Evolutionary conservation across 1,284 basidiomycete genomes (phyloP).

Genomic region (Microbotryomycetes sp.): DNA sequence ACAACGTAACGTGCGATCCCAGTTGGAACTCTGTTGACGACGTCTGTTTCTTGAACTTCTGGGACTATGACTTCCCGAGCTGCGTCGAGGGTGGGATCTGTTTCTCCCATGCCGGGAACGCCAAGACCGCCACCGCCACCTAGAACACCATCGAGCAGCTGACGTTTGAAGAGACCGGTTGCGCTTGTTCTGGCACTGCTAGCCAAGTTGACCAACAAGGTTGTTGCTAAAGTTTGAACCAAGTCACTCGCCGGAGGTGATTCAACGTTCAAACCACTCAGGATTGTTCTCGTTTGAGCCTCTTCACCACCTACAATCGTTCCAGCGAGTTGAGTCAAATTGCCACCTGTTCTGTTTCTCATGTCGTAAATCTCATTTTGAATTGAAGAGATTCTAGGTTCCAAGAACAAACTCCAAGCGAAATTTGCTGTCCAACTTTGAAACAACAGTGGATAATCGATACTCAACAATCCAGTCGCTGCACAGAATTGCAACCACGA

Average conservation of each 20-base stretch:
- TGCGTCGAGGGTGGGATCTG: constrained; percentile 3
- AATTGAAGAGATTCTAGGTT: constrained; percentile 54
- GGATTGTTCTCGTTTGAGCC: constrained; percentile 11
- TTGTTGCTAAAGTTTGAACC: not conserved
- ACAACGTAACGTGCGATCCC: constrained; percentile 14
- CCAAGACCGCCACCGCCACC: too few relatives aligned
- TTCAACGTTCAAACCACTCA: constrained; percentile 18
- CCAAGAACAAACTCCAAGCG: constrained; percentile 77
- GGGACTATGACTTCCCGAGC: constrained; percentile 20
- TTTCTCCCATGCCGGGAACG: not conserved
- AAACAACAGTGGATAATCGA: constrained; percentile 82
- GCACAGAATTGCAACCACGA: constrained; percentile 76
- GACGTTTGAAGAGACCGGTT: not conserved
- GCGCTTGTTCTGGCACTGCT: constrained; percentile 1
- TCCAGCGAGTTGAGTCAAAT: constrained; percentile 55
- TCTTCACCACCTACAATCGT: constrained; percentile 42
- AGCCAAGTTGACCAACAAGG: not conserved
- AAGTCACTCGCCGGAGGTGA: constrained; percentile 1
- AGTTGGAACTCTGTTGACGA: constrained; percentile 13
- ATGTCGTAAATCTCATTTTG: constrained; percentile 74
- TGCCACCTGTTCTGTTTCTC: constrained; percentile 72
- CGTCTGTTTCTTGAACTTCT: constrained; percentile 22
- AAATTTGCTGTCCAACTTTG: constrained; percentile 68
- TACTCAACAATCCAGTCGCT: constrained; percentile 63
- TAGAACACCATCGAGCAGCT: too few relatives aligned